A percentile compares a stretch with the other conserved stretches of the same genome.
phyloP scores from a whole-genome alignment of 176 grass and related monocot species.

The Zea mays region Zm-B73-REFERENCE-NAM-5.0 NC_050100.1:209152501-209153000 shows the following conservation, averaged over 20 bases:
- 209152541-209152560: not conserved
- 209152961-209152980: slow-evolving; percentile 25
- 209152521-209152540: slow-evolving; percentile 4
- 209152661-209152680: slow-evolving; percentile 1
- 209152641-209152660: slow-evolving; percentile 17
- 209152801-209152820: not conserved
- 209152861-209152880: not conserved
- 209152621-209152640: not conserved
- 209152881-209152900: slow-evolving; percentile 20
- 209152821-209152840: not conserved
- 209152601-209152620: slow-evolving; percentile 7
- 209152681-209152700: not conserved
- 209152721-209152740: not conserved
- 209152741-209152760: not conserved
- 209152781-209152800: slow-evolving; percentile 1
- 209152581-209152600: not conserved
- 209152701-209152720: not conserved
- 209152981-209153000: not conserved
- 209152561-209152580: not conserved
- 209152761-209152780: not conserved
- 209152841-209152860: too few species aligned
- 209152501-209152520: too few species aligned
- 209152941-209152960: slow-evolving; percentile 7
- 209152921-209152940: slow-evolving; percentile 6
- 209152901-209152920: slow-evolving; percentile 41